Evolutionary conservation across 2,329 filamentous ascomycete genomes (phyloP).

Genomic region (Monilinia fructicola): DNA sequence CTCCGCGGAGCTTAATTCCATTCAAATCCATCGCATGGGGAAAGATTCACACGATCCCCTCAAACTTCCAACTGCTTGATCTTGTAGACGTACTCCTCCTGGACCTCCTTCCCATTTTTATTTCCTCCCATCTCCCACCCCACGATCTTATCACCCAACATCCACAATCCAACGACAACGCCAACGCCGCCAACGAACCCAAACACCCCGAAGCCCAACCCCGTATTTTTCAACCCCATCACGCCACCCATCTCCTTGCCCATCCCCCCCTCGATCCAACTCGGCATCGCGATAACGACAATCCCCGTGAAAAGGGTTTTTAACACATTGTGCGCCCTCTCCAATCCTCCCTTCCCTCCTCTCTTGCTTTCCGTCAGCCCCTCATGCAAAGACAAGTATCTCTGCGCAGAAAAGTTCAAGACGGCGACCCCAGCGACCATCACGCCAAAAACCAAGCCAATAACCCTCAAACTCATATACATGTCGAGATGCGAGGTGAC

Average conservation of each 20-base stretch:
- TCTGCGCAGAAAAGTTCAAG: not conserved
- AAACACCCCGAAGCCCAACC: not conserved
- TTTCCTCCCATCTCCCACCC: not conserved
- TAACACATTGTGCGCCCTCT: not conserved
- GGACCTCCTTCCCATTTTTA: not conserved
- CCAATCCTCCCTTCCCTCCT: not conserved
- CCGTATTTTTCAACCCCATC: slow-evolving; percentile 7
- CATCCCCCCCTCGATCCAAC: not conserved
- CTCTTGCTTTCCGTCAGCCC: not conserved
- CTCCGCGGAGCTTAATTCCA: too few relatives aligned
- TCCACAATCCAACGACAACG: not conserved
- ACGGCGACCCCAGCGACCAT: not conserved
- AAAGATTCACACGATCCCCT: not conserved
- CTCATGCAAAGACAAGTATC: not conserved
- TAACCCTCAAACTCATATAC: not conserved
- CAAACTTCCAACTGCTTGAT: not conserved
- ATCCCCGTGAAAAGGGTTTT: not conserved
- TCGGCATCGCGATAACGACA: not conserved
- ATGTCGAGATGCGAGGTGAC: not conserved
- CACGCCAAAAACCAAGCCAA: not conserved
- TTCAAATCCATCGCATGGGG: too few relatives aligned
- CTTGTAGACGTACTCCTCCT: not conserved
- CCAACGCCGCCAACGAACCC: not conserved
- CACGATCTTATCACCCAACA: not conserved
- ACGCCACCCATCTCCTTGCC: not conserved